Base-by-base conservation (phyloP, 2,329 filamentous ascomycete species). In the Chaetothyriales sp. region DNA sequence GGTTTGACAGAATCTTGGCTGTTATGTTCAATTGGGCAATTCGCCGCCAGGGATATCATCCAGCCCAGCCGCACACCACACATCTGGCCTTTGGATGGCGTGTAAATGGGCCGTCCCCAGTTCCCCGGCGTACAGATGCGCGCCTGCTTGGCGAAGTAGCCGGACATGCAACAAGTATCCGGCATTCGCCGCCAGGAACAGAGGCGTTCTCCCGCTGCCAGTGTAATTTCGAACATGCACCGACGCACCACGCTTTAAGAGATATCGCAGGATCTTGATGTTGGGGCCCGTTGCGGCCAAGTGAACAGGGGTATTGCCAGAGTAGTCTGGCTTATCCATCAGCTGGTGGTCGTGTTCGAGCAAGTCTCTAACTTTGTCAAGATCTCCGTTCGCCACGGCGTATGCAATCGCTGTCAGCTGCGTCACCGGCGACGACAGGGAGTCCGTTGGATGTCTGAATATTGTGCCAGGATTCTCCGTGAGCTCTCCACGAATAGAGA, bases 401-500 rank as follows among this genome's bases (percentile, higher is more conserved):
- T 92, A 92, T 15, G 85, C 86, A 8, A 94, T 77, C 1, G 82
- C 81, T 1, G 85, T 82, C 61, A 94, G 81, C 49, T 80, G 83
- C 44, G 83, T 79, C 56, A 79, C 69, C 67, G 77, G 73, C 46
- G 73, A 73, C 15, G 75, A 75, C 51, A 79, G 66, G 4, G 72
- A 74, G 44, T 75, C 59, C 2, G 58, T 57, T 18, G 85, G 86
- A 63, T 90, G 87, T 40, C 83, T 78, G 69, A 94, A 94, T 55
- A 83, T 80, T 10, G 85, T 85, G 45, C 77, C 73, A 6, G 80
- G 76, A 50, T 80, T 77, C 67, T 89, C 86, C 9, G 87, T 94
- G 69, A 95, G 79, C 70, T 95, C 89, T 46, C 89, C 89, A 48
- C 87, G 80, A 19, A 95, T 74, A 9, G 85, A 86, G 20, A 76